Base-by-base conservation (phyloP, 805 yeast genomes). In the Kluyveromyces lactis region DNA sequence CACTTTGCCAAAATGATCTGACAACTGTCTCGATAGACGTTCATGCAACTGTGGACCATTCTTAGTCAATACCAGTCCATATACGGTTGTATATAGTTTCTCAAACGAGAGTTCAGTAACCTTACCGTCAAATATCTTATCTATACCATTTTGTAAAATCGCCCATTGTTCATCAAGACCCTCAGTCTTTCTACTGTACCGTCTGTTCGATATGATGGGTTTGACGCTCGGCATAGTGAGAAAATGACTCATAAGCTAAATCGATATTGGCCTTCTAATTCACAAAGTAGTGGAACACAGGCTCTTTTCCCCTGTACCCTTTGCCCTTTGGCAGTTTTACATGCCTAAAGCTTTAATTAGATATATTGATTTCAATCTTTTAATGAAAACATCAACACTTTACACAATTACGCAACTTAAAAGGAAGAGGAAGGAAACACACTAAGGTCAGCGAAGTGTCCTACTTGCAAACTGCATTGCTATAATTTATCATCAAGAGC, bases 61-160 rank as follows among this genome's bases (percentile, higher is more conserved):
- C 49, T 81, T 85, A 41, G 81, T 66, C 23, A 86, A 61, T 2
- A 86, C 95, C 34, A 86, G 52, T 24, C 78, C 75, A 56, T 87
- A 87, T 0, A 94, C 84, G 18, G 78, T 77, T 38, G 94, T 65
- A 57, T 89, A 89, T 0, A 87, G 67, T 48, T 80, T 85, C 51
- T 87, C 95, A 54, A 85, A 87, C 1, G 92, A 82, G 19, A 87
- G 64, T 41, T 73, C 72, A 3, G 84, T 74, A 6, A 87, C 87
- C 52, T 82, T 76, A 49, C 83, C 78, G 31, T 70, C 67, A 52
- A 79, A 82, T 40, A 89, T 87, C 49, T 81, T 82, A 12, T 55
- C 61, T 26, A 87, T 79, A 16, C 95, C 95, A 28, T 71, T 66
- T 6, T 80, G 61, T 16, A 87, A 63, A 0, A 74, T 65, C 1